Evolutionary conservation across 2,329 filamentous ascomycete species (phyloP).

Genomic region (Fusarium keratoplasticum): DNA sequence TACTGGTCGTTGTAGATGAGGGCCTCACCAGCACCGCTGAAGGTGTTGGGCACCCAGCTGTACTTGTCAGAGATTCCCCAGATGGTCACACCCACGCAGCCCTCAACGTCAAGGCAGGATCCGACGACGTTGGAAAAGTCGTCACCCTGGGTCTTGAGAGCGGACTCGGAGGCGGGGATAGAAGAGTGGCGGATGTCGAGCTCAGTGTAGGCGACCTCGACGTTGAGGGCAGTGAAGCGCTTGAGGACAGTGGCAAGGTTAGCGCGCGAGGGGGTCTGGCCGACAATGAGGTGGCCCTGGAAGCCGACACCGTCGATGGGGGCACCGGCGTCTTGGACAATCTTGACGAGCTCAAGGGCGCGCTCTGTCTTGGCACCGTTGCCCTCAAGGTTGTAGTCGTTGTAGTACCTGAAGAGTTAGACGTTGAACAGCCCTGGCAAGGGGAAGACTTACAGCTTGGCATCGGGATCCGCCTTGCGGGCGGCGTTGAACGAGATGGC

Average conservation of each 20-base stretch:
- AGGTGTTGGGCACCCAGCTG: conserved; percentile 53
- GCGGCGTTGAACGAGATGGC: conserved; percentile 68
- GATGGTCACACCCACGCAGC: conserved; percentile 58
- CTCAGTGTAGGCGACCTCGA: conserved; percentile 72
- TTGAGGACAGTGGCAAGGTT: conserved; percentile 59
- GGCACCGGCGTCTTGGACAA: conserved; percentile 60
- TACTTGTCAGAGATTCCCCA: conserved; percentile 58
- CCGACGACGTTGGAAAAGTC: conserved; percentile 58
- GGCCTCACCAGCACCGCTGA: conserved; percentile 54
- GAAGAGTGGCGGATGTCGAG: conserved; percentile 66
- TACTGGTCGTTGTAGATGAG: conserved; percentile 53
- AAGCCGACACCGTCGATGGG: conserved; percentile 73
- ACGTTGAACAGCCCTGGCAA: rapidly evolving
- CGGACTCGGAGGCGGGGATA: conserved; percentile 57
- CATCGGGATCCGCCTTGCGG: conserved; percentile 63
- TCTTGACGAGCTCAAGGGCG: conserved; percentile 58
- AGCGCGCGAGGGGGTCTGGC: conserved; percentile 59
- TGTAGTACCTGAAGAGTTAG: conserved; percentile 53
- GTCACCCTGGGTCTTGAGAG: conserved; percentile 58
- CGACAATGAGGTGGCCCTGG: conserved; percentile 70
- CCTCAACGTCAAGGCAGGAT: conserved; percentile 51
- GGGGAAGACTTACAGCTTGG: conserved; percentile 59
- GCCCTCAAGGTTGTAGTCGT: conserved; percentile 71
- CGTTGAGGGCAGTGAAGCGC: conserved; percentile 61
- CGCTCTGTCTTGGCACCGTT: conserved; percentile 59